These are phyloP conservation scores for Penicillium verrucosum DNA, from an alignment of 2,329 filamentous ascomycete genomes.

Conservation along the genomic window DNA sequence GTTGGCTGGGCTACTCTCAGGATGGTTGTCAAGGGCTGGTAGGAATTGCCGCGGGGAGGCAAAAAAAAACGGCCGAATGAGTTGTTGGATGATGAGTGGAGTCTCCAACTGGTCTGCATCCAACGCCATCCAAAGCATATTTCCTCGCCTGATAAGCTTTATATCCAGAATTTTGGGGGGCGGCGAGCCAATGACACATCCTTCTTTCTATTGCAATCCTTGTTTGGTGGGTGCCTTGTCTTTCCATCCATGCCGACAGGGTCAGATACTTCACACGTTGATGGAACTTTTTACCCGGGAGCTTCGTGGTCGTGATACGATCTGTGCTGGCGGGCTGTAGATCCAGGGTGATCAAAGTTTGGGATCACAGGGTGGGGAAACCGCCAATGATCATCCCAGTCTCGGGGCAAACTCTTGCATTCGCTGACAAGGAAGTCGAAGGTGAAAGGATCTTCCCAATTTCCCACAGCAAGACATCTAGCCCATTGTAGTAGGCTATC, in stretches of 20 bases:
- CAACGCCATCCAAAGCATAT: constrained; percentile 14
- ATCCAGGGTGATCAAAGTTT: constrained; percentile 14
- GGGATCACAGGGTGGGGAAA: constrained; percentile 8
- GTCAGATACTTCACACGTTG: background rate
- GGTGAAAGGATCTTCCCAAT: background rate
- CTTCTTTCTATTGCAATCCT: background rate
- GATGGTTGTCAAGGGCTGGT: constrained; percentile 13
- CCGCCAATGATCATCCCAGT: constrained; percentile 8
- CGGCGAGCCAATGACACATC: constrained; percentile 1
- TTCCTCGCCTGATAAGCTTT: constrained; percentile 8
- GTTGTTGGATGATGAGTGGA: background rate
- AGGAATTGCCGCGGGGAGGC: constrained; percentile 5
- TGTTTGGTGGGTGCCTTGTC: constrained; percentile 1
- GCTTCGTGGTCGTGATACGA: constrained; percentile 9
- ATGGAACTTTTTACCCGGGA: constrained; percentile 3
- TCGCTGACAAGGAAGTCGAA: background rate
- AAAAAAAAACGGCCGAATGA: background rate
- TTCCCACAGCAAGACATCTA: background rate
- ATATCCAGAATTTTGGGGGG: background rate
- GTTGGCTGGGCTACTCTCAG: constrained; percentile 15
- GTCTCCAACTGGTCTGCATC: constrained; percentile 10
- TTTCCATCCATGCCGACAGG: constrained; percentile 5
- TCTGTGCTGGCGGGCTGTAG: constrained; percentile 8
- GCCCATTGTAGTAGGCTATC: constrained; percentile 7
- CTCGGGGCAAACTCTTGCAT: background rate